Base-by-base conservation (phyloP, 257 asterid species). In the Rubia yunnanensis region DNA sequence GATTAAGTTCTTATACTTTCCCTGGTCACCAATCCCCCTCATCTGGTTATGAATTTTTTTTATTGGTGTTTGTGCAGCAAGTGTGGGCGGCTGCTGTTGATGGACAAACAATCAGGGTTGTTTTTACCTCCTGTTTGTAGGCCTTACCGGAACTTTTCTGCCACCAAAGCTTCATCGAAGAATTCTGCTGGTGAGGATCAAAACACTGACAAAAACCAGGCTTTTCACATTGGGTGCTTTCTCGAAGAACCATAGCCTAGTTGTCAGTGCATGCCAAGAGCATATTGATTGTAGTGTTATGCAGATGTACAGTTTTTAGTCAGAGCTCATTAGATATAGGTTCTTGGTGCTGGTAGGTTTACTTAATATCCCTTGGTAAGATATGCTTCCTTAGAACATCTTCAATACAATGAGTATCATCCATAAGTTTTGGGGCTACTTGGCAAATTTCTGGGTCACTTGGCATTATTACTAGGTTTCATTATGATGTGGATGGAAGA, bases 81-180 rank as follows among this genome's bases (percentile, higher is more conserved):
- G 78, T 92, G 99, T 34, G 77, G 85, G 48, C 86, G 85, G 70
- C 81, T 89, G 52, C 79, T 92, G 58, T 68, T 80, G 36, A 87
- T 89, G 88, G 99, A 92, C 79, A 87, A 85, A 74, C 96, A 87
- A 65, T 78, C 86, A 11, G 89, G 88, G 15, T 63, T 87, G 67
- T 23, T 89, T 28, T 79, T 92, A 54, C 97, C 99, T 55, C 96
- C 97, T 0, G 95, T 92, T 34, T 70, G 68, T 67, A 94, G 94
- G 52, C 84, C 85, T 72, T 92, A 80, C 73, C 85, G 85, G 28
- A 15, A 74, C 59, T 77, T 70, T 73, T 52, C 68, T 66, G 60
- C 81, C 63, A 76, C 74, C 58, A 80, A 44, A 67, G 62, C 17
- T 53, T 61, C 70, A 58, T 69, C 80, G 5, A 81, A 81, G 69